Conservation (phyloP, 2,329 filamentous ascomycete species). For the Neospermospora avenae region DNA sequence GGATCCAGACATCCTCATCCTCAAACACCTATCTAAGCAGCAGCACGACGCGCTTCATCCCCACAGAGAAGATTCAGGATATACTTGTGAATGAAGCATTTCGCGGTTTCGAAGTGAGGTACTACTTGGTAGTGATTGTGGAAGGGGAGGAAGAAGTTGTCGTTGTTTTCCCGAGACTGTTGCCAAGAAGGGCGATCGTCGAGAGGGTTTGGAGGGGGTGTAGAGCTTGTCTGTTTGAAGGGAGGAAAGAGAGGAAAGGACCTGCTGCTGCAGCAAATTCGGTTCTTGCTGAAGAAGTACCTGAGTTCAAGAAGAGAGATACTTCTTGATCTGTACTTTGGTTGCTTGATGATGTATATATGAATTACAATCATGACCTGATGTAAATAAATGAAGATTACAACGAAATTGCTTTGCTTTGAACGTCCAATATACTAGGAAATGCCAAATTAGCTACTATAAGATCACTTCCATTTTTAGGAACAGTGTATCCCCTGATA, state of each 20-base stretch:
- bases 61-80: conserved; percentile 87
- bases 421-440: background rate
- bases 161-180: conserved; percentile 84
- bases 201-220: conserved; percentile 89
- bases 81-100: conserved; percentile 96
- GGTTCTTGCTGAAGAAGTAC: background rate
- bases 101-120: conserved; percentile 82
- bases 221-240: conserved; percentile 77
- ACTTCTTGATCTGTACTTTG: background rate
- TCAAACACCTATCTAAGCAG: conserved; percentile 64
- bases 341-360: background rate
- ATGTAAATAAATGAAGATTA: background rate
- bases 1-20: conserved; percentile 80
- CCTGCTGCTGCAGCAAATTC: conserved; percentile 5
- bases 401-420: background rate
- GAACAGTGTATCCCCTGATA: no score
- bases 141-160: conserved; percentile 84
- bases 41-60: conserved; percentile 72
- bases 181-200: conserved; percentile 71
- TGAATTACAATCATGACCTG: background rate
- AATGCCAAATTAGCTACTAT: background rate
- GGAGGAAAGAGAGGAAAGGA: conserved; percentile 39
- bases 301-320: conserved; percentile 4
- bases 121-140: conserved; percentile 86
- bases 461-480: no score